Evolutionary conservation across 2,329 filamentous ascomycete species (phyloP), one percentile per base, ranked within the genome.

Genomic region (Thelonectria rubi): DNA sequence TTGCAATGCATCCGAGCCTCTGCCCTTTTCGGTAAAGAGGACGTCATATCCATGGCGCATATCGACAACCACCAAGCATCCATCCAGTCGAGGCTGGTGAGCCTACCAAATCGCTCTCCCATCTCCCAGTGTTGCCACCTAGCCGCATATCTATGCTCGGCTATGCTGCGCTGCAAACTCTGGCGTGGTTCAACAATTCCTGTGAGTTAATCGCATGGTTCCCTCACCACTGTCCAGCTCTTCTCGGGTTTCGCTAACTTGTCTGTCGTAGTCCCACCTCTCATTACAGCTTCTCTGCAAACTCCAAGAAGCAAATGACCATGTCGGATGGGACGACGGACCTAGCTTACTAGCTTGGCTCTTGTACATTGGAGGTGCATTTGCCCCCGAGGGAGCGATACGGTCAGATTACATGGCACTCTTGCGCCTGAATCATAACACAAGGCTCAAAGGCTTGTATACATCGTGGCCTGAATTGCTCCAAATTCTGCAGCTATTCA

Each of bases 51-150:
- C 2, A 76, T 79, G 63, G 62, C 72, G 42, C 61, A 64, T 9
- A 73, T 81, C 21, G 72, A 81, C 40, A 78, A 78, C 34, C 79
- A 80, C 9, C 72, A 72, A 37, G 79, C 79, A 40, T 81, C 75
- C 3, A 77, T 81, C 12, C 79, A 81, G 39, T 81, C 79, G 0
- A 72, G 78, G 32, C 67, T 81, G 0, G 68, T 68, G 3, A 45
- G 50, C 8, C 61, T 79, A 3, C 59, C 62, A 5, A 65, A 64
- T 10, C 2, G 14, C 0, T 75, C 69, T 0, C 42, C 66, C 2
- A 18, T 78, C 5, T 56, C 65, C 1, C 71, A 75, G 2, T 79
- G 75, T 56, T 79, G 76, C n/a, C 66, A 72, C 46, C 68, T 81
- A 1, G 79, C 76, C 2, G 75, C 76, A 9, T 81, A 80, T 67